Base-by-base conservation (phyloP, 169 alveolate genomes). In the Cryptosporidium parvum region DNA sequence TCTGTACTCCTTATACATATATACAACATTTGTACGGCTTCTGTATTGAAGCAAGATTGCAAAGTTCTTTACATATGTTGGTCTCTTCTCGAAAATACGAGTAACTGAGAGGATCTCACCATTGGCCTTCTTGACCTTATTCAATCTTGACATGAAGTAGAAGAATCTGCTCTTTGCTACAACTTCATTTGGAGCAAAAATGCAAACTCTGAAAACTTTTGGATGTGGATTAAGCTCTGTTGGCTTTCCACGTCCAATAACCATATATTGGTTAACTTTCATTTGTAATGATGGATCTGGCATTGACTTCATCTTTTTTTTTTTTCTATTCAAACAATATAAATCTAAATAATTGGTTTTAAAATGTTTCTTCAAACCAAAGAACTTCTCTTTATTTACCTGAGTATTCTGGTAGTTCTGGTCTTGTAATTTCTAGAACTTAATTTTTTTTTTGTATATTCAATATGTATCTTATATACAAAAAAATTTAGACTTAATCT, bases 1-100 rank as follows among this genome's bases (percentile, higher is more conserved):
- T 93, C 99, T 96, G 96, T 93, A 97, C 96, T 99, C 99, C 95
- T 97, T 99, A 97, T 99, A 99, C 99, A 99, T 98, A 97, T 98
- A 98, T 93, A 97, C 99, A 70, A 98, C 96, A 84, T 98, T 99
- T 61, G 99, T 97, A 92, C 99, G 97, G 91, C 99, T 96, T 94
- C 97, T 96, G 94, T 98, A 99, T 85, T 99, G 97, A 85, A 98
- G 94, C 95, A 97, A 97, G 70, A 98, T 96, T 62, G 99, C 99
- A 94, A 95, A 98, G 95, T 98, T 99, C 95, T 97, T 96, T 72
- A 95, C 99, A 85, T 91, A 91, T 58, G 96, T 93, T 35, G 98
- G 97, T 86, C 95, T 91, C 87, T 94, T 95, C 91, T 98, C 99
- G 67, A 85, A 75, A 85, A 95, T 86, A 93, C 93, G 95, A 85